Evolutionary conservation across 2,329 filamentous ascomycete genomes (phyloP), one percentile per base, ranked within the genome.

Genomic region (Penicillium sp.): DNA sequence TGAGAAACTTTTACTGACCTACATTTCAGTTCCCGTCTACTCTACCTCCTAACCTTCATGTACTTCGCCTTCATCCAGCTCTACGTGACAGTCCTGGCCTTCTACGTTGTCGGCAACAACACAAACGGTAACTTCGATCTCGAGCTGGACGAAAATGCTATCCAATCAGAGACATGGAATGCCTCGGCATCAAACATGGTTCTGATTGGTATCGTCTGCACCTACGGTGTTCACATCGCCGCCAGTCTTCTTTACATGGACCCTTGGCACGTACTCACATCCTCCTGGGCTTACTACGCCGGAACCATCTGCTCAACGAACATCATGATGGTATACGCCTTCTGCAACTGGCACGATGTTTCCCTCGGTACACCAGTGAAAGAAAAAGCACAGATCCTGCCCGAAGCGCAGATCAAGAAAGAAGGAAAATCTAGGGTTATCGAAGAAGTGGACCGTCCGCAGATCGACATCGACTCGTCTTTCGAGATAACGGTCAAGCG

Each of bases 271-370:
- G 97, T 97, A 92, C 93, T 98, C 81, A 93, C 93, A 73, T 96
- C 93, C 2, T 97, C 96, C 83, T 89, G 89, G 31, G 86, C 90
- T 71, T 97, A 97, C 75, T 81, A 97, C 64, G 79, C 96, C 54
- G 86, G 96, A 72, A 93, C 93, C 85, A 95, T 92, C 13, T 95
- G 91, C 13, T 96, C 96, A 79, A 91, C 96, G 85, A 98, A 98
- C 82, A 93, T 98, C 67, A 87, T 98, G 71, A 97, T 96, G 85
- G 91, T 98, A 52, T 98, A 97, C 78, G 91, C 93, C 58, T 98
- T 96, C 84, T 95, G 91, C 86, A 97, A 98, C 80, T 97, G 93
- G 93, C 93, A 98, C 79, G 93, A 98, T 80, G 93, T 98, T 51
- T 96, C 93, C 13, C 97, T 93, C 92, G 93, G 93, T 83, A 98